A percentile compares a stretch with the other conserved stretches of the same genome.
Conservation (phyloP, 176 grass and related monocot species). For the Musa itinerans region DNA sequence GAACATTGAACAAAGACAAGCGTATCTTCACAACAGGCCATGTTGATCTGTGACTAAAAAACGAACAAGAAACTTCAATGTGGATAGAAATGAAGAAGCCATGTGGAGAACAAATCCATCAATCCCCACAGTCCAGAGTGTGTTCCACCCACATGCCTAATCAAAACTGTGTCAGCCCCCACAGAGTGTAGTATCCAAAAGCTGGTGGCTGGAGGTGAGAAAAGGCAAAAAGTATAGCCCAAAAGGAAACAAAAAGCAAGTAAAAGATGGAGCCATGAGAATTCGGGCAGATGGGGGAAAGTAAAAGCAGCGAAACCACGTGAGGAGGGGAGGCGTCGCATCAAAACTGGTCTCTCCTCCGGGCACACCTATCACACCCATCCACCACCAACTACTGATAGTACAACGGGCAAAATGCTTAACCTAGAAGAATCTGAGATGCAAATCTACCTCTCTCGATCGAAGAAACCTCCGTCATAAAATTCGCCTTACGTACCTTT, state of each 20-base stretch:
- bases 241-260: neutral
- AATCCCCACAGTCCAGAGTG: neutral
- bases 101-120: conserved; percentile 1
- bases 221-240: neutral
- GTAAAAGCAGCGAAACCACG: conserved; percentile 29
- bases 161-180: neutral
- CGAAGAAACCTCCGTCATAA: neutral
- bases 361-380: neutral
- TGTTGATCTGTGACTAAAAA: neutral
- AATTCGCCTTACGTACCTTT: neutral
- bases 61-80: neutral
- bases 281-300: conserved; percentile 7
- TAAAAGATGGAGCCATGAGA: neutral
- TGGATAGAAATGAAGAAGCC: conserved; percentile 1
- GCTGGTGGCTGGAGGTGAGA: neutral
- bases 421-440: neutral
- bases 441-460: neutral
- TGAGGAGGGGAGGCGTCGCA: conserved; percentile 21
- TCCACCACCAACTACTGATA: neutral
- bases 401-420: neutral
- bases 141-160: neutral
- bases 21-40: neutral
- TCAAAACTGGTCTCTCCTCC: conserved; percentile 11
- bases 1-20: neutral
- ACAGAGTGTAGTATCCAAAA: neutral